Base-by-base conservation (phyloP, 179 eudicot genomes). In the Spergularia azorica region DNA sequence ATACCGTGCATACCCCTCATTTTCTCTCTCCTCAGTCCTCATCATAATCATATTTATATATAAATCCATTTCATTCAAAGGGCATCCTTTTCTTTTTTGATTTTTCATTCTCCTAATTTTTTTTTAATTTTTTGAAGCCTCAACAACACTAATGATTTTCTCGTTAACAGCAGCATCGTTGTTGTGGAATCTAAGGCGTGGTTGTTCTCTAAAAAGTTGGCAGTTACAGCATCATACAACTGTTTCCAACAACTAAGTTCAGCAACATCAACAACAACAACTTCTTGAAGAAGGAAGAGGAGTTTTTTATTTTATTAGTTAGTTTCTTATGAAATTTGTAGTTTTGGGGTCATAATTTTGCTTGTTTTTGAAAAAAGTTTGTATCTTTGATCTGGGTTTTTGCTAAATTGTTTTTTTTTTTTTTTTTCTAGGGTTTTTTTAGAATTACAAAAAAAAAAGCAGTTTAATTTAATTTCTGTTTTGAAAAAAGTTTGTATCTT, bases 1-100 rank as follows among this genome's bases (percentile, higher is more conserved):
- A 63, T 74, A 72, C 56, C 66, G 82, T 76, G 82, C 80, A 8
- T 41, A 36, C 69, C 41, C 48, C 48, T 43, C 48, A 26, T 2
- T 66, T 50, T 70, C 71, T 48, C 75, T 46, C 52, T 21, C 41
- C 59, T 73, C 48, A 43, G 58, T 56, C 6, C 55, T 6, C 48
- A 5, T 12, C 60, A 52, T 59, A 26, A 3, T 64, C 26, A 50
- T 73, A 56, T 26, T 52, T 38, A 16, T 15, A 55, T 54, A 15
- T 12, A 1, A 59, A 59, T 13, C 16, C 43, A 36, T 41, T 43
- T 26, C 46, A 32, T 17, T 46, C 54, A 43, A 57, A 26, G 32
- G 32, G 32, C 32, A 26, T 26, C 32, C 32, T 26, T 26, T 26
- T 26, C 32, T 26, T 26, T 26, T 26, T 26, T 26, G 32, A 26